These are phyloP conservation scores for Aspergillus ruber DNA, from an alignment of 2,329 filamentous ascomycete genomes.

Conservation along the genomic window DNA sequence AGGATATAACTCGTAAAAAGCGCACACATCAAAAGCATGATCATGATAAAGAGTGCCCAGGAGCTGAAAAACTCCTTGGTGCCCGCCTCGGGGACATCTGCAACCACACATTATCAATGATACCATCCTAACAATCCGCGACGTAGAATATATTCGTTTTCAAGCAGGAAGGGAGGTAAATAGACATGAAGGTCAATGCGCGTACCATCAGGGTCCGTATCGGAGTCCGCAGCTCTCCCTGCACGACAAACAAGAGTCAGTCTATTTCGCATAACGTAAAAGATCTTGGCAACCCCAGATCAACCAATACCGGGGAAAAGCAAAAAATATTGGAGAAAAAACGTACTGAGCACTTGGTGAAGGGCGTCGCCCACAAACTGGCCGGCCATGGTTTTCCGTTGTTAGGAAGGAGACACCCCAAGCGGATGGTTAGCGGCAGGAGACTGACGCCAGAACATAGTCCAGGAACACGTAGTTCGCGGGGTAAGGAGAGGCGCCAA, in stretches of 20 bases:
- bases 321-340: neutral
- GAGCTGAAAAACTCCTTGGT: conserved; percentile 93
- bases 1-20: conserved; percentile 97
- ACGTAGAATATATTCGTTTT: neutral
- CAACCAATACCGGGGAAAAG: neutral
- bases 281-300: neutral
- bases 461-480: neutral
- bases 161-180: neutral
- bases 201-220: conserved; percentile 35
- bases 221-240: conserved; percentile 32
- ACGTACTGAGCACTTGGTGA: conserved; percentile 33
- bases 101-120: conserved; percentile 17
- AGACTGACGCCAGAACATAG: conserved; percentile 22
- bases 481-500: neutral
- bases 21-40: conserved; percentile 85
- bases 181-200: conserved; percentile 6
- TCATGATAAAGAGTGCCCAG: conserved; percentile 96
- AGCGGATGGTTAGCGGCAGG: conserved; percentile 27
- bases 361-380: conserved; percentile 30
- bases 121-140: neutral
- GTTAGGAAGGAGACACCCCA: conserved; percentile 12
- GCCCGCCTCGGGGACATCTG: conserved; percentile 67
- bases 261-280: neutral
- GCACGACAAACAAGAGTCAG: conserved; percentile 4
- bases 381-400: conserved; percentile 26